Percentiles rank a stretch among this genome's conserved stretches.
These are phyloP conservation scores for Albophoma yamanashiensis DNA, from an alignment of 2,329 filamentous ascomycete genomes.

Conservation along the genomic window DNA sequence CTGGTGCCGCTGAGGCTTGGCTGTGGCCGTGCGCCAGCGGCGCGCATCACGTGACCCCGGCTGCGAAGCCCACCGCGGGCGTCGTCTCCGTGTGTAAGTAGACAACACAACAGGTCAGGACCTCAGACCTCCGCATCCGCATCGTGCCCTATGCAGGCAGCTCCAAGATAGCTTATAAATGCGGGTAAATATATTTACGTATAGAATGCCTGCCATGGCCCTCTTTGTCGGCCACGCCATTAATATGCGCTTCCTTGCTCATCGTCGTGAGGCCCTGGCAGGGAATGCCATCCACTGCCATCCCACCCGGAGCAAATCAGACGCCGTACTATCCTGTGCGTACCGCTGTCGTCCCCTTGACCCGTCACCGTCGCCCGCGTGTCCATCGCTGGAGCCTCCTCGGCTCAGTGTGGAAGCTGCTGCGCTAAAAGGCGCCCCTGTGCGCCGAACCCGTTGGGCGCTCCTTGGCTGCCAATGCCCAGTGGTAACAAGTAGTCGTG, in stretches of 20 bases:
- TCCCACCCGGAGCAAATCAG: not conserved
- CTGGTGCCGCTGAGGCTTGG: not conserved
- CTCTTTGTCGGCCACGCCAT: not conserved
- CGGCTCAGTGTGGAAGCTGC: not conserved
- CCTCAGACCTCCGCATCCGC: too few species aligned
- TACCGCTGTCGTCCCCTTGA: not conserved
- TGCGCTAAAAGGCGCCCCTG: not conserved
- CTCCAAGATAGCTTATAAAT: not conserved
- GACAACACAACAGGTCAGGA: too few species aligned
- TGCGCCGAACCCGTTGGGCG: not conserved
- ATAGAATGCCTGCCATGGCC: not conserved
- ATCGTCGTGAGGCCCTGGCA: not conserved
- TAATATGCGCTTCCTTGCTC: not conserved
- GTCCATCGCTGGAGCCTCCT: not conserved
- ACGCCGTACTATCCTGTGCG: not conserved
- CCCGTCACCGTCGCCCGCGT: not conserved
- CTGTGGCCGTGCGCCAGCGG: slow-evolving; percentile 2
- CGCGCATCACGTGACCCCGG: not conserved
- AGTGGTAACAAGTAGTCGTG: not conserved
- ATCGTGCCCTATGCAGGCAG: not conserved
- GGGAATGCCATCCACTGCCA: not conserved
- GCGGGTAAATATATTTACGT: not conserved
- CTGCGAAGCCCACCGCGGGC: too few species aligned
- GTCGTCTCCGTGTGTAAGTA: too few species aligned
- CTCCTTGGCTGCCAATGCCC: not conserved